A percentile compares a stretch with the other conserved stretches of the same genome.
phyloP scores from a whole-genome alignment of 116 monocot species.

The Papilionanthe hybrid region DNA sequence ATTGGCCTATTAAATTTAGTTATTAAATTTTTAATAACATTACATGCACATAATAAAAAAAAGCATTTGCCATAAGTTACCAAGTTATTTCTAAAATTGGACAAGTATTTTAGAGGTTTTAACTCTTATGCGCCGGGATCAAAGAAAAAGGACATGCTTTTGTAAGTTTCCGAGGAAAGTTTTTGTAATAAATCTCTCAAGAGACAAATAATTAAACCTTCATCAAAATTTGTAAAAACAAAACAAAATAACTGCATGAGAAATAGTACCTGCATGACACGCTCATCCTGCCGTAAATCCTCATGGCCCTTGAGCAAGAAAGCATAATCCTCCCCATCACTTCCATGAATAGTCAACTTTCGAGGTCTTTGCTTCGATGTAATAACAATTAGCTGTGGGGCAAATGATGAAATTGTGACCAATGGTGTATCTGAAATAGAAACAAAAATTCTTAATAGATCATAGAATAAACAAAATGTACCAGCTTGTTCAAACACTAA shows the following conservation, averaged over 20 bases:
- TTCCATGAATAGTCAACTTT: conserved; percentile 90
- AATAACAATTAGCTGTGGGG: conserved; percentile 87
- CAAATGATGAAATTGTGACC: conserved; percentile 89
- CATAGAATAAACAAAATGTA: neutral
- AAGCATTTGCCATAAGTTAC: neutral
- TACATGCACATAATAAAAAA: neutral
- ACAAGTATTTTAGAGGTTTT: neutral
- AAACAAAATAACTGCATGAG: neutral
- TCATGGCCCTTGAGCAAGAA: conserved; percentile 99
- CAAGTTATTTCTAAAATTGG: neutral
- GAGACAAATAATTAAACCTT: neutral
- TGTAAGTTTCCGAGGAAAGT: neutral
- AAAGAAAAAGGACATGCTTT: neutral
- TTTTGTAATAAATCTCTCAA: neutral
- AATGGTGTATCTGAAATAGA: conserved; percentile 65
- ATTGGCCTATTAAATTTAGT: neutral
- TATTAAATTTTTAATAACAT: neutral
- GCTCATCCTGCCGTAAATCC: conserved; percentile 95
- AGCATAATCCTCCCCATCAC: conserved; percentile 90
- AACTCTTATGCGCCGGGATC: neutral
- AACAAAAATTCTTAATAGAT: conserved; percentile 4
- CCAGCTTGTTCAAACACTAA: neutral
- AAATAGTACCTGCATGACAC: conserved; percentile 88
- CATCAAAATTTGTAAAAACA: neutral
- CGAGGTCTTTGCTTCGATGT: conserved; percentile 95